Evolutionary conservation across 2,329 filamentous ascomycete genomes (phyloP).

Genomic region (Diaporthe capsici): DNA sequence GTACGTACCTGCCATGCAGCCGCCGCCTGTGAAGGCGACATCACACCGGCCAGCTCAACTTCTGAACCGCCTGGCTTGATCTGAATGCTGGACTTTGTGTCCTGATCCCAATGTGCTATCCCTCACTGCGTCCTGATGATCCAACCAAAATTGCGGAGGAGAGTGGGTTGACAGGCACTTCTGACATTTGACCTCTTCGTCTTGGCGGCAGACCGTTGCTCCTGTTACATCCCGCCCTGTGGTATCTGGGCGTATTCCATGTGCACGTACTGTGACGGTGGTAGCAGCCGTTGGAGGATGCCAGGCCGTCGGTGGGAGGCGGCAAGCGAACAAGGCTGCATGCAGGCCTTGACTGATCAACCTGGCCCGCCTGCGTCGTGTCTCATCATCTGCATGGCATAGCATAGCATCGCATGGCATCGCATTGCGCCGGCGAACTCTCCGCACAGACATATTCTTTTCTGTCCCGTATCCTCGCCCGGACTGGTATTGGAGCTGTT

Average conservation of each 20-base stretch:
- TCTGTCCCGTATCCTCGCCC: background rate
- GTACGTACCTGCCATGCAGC: background rate
- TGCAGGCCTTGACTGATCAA: background rate
- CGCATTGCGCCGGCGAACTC: background rate
- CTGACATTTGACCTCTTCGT: background rate
- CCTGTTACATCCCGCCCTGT: constrained; percentile 9
- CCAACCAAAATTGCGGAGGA: background rate
- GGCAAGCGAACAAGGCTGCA: background rate
- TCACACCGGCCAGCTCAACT: background rate
- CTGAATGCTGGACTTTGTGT: background rate
- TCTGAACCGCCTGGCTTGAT: background rate
- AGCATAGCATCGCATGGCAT: background rate
- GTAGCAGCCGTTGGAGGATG: background rate
- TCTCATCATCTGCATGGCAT: constrained; percentile 15
- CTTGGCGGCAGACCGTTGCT: background rate
- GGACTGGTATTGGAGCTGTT: background rate
- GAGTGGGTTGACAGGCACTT: background rate
- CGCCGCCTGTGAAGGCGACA: background rate
- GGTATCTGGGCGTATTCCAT: background rate
- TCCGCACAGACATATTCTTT: background rate
- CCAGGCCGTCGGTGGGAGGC: background rate
- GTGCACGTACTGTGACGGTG: background rate
- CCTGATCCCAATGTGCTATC: background rate
- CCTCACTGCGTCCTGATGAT: no score
- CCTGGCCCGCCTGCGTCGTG: background rate